Evolutionary conservation across 1,139 yeast genomes (phyloP).

Genomic region (Sugiyamaella pinicola): DNA sequence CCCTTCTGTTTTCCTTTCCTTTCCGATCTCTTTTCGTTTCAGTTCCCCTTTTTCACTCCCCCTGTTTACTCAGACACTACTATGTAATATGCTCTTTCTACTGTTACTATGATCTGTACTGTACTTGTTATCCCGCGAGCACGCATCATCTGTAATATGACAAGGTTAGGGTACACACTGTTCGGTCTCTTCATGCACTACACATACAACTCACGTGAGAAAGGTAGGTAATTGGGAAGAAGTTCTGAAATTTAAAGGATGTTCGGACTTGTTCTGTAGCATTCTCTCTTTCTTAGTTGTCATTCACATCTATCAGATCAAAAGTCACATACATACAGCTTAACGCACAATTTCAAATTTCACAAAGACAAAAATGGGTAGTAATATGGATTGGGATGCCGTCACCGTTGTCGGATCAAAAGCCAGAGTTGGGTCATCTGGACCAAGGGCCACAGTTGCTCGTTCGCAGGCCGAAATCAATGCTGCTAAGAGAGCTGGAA

Average conservation of each 20-base stretch:
- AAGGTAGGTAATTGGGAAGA: neutral
- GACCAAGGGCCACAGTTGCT: constrained; percentile 86
- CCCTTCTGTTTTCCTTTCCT: neutral
- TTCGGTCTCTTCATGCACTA: neutral
- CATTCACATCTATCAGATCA: neutral
- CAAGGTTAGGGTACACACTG: neutral
- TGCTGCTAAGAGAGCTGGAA: constrained; percentile 91
- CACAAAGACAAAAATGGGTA: constrained; percentile 15
- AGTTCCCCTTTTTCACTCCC: neutral
- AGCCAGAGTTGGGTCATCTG: constrained; percentile 85
- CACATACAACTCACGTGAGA: constrained; percentile 13
- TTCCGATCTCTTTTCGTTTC: neutral
- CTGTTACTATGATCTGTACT: neutral
- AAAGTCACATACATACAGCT: too few species aligned
- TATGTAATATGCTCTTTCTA: neutral
- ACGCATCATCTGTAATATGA: constrained; percentile 1
- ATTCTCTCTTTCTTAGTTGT: neutral
- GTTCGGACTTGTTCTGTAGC: constrained; percentile 10
- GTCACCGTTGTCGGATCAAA: constrained; percentile 86
- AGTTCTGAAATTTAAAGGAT: constrained; percentile 2
- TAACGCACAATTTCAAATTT: too few species aligned
- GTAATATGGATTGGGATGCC: constrained; percentile 72
- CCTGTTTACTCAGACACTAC: too few species aligned
- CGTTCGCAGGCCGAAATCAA: constrained; percentile 76
- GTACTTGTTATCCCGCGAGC: neutral